Base-by-base conservation (phyloP, 108 stramenopile genomes). In the Conticribra guillardii region DNA sequence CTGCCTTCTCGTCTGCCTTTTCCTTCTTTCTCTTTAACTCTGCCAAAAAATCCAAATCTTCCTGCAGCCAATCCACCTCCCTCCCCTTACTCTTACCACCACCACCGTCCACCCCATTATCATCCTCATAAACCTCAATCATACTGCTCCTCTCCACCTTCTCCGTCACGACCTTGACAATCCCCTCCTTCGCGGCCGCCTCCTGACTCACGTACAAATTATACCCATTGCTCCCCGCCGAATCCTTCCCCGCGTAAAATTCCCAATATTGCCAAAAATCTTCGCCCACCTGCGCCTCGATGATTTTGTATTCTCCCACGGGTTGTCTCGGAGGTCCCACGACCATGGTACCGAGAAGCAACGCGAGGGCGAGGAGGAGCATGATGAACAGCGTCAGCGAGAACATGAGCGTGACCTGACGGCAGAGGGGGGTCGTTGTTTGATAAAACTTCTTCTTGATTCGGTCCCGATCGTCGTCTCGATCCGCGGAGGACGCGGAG, bases 171-270 rank as follows among this genome's bases (percentile, higher is more conserved):
- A 91, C 80, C 62, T 83, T 79, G 29, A 84, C 77, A 70, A 94
- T 87, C 14, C 75, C 83, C 23, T 85, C 52, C 26, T 58, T 67
- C 45, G 60, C 59, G 0, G 90, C 93, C 45, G 60, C 73, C 26
- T 84, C 82, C 44, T 81, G 54, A 16, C 67, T 67, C 0, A 91
- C 88, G 55, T 94, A 94, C 21, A 28, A 75, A 27, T 80, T 80
- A 48, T 85, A 90, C 49, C 93, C 93, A 74, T 85, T 84, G 28
- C 83, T 84, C 2, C 93, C 93, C 9, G 73, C 87, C 41, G 93
- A 94, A 74, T 94, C 93, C 11, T 71, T 80, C 34, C 93, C 93
- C 17, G 85, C 82, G 59, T 91, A 91, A 83, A 94, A 94, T 27
- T 70, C 86, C 54, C 90, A 94, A 75, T 77, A 89, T 0, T 81